Conservation (phyloP, 2,329 filamentous ascomycete species). For the Byssoonygena ceratinophila region DNA sequence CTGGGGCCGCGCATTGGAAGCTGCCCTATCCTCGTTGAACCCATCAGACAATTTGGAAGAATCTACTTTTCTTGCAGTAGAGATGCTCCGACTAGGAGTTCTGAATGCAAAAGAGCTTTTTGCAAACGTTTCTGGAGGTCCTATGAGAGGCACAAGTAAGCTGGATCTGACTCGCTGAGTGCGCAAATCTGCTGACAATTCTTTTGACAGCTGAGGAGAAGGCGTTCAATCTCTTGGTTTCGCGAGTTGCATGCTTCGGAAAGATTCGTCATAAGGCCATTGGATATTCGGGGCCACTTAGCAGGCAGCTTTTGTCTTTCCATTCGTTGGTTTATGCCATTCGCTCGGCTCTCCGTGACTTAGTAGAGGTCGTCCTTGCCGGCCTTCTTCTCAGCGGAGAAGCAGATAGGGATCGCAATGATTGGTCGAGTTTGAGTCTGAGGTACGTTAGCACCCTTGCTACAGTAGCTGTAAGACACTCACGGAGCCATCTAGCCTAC, state of each 20-base stretch:
- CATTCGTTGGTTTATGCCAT: constrained; percentile 72
- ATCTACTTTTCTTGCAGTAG: constrained; percentile 69
- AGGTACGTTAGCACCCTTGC: constrained; percentile 35
- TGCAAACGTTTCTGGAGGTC: constrained; percentile 46
- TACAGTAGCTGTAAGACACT: not conserved
- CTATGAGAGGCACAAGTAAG: constrained; percentile 46
- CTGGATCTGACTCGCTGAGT: not conserved
- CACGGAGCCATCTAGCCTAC: constrained; percentile 24
- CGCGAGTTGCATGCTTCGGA: constrained; percentile 71
- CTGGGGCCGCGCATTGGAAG: constrained; percentile 72
- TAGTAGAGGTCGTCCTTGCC: constrained; percentile 71
- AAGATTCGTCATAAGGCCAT: constrained; percentile 72
- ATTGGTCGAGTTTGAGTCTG: constrained; percentile 59
- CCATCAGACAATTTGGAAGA: constrained; percentile 56
- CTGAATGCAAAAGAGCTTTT: constrained; percentile 62
- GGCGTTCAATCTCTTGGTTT: constrained; percentile 67
- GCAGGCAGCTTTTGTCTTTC: constrained; percentile 78
- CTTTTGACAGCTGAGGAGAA: constrained; percentile 58
- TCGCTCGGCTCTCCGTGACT: constrained; percentile 65
- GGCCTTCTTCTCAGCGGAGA: constrained; percentile 74
- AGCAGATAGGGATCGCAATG: constrained; percentile 57
- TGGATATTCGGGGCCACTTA: constrained; percentile 89
- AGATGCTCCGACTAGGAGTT: constrained; percentile 68
- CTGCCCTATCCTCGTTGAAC: constrained; percentile 54
- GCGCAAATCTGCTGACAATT: not conserved